These are phyloP conservation scores for Rheum nobile DNA, from an alignment of 148 eudicot species.

Conservation along the genomic window DNA sequence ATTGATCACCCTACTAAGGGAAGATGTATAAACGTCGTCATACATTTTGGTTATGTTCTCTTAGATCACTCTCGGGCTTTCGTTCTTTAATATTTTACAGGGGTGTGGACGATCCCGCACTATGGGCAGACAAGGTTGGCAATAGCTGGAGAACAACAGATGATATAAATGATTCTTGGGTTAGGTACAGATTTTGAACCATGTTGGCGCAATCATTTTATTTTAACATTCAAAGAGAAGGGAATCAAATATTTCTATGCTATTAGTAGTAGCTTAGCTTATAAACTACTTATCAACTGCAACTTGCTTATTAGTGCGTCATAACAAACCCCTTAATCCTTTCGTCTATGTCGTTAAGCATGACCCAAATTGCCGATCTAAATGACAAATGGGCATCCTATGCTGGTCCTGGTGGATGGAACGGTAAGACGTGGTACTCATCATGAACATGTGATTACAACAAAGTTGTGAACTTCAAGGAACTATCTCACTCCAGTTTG, in stretches of 20 bases:
- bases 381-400: conserved; percentile 7
- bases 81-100: background rate
- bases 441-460: background rate
- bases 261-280: background rate
- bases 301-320: background rate
- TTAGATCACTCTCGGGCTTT: background rate
- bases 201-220: background rate
- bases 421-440: background rate
- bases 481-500: background rate
- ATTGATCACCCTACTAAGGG: background rate
- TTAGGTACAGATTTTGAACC: conserved; percentile 8
- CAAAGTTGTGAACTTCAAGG: background rate
- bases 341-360: background rate
- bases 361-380: conserved; percentile 1
- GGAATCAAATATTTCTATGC: background rate
- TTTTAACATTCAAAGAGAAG: background rate
- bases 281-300: background rate
- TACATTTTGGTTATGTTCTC: background rate
- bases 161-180: conserved; percentile 11
- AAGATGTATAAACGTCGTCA: background rate
- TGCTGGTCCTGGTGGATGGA: conserved; percentile 13
- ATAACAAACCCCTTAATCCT: background rate
- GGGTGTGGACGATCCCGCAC: conserved; percentile 12
- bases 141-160: conserved; percentile 18
- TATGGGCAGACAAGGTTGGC: conserved; percentile 10